Conservation (phyloP, 1,284 basidiomycete genomes). For the Apiotrichum domesticum region DNA sequence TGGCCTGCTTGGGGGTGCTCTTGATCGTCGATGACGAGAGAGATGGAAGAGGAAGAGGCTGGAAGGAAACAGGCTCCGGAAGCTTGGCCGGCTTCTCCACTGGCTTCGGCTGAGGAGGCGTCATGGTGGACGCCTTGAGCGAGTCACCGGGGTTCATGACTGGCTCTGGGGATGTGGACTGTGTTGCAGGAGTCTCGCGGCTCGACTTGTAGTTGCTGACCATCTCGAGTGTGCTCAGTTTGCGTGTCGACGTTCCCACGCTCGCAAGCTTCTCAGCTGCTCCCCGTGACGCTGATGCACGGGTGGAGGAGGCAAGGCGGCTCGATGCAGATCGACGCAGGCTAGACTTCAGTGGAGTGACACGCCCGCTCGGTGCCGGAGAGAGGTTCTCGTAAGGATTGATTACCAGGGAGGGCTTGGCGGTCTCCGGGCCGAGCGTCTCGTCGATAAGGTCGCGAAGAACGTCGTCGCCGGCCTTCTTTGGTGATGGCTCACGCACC, state of each 20-base stretch:
- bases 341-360: neutral
- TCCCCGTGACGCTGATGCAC: conserved; percentile 28
- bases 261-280: conserved; percentile 37
- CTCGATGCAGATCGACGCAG: conserved; percentile 8
- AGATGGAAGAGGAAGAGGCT: conserved; percentile 12
- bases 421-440: conserved; percentile 23
- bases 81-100: neutral
- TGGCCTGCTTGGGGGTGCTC: neutral
- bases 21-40: conserved; percentile 10
- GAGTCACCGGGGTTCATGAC: neutral
- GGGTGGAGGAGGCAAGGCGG: conserved; percentile 1
- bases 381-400: conserved; percentile 35
- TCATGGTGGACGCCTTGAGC: neutral
- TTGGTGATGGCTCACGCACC: neutral
- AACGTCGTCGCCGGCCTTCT: conserved; percentile 33
- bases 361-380: conserved; percentile 5
- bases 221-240: conserved; percentile 20
- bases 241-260: conserved; percentile 7
- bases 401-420: conserved; percentile 26
- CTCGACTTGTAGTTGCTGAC: conserved; percentile 13
- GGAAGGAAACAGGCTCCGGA: conserved; percentile 8
- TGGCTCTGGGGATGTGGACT: neutral
- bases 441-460: conserved; percentile 34
- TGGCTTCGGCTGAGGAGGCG: neutral
- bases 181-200: neutral